phyloP scores from a whole-genome alignment of 345 rosid genomes.

The Syzygium aqueum region DNA sequence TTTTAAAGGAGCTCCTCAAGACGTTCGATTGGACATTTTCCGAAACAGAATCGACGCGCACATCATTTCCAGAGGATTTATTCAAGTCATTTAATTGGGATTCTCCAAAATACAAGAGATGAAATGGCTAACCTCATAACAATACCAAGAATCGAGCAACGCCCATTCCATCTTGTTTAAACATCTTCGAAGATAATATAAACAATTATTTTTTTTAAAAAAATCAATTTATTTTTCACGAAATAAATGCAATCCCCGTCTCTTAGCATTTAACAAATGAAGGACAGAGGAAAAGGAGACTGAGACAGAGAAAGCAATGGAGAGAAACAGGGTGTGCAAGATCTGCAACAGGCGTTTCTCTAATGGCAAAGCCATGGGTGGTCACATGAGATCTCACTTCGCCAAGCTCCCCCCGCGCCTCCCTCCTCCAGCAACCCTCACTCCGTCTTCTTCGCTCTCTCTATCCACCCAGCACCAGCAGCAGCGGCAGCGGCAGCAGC shows the following conservation, averaged over 20 bases:
- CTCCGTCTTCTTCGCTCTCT: neutral
- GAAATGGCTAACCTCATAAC: neutral
- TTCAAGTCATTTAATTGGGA: neutral
- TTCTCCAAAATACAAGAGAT: neutral
- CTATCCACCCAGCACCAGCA: neutral
- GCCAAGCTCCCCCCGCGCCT: slow-evolving; percentile 30
- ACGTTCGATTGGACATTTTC: neutral
- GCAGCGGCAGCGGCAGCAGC: neutral
- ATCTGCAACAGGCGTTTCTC: slow-evolving; percentile 46
- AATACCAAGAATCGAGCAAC: neutral
- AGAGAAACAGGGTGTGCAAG: slow-evolving; percentile 27
- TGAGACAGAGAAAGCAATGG: slow-evolving; percentile 3
- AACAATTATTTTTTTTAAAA: too few relatives aligned
- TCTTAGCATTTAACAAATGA: neutral
- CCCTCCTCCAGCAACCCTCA: neutral
- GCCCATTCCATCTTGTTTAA: neutral
- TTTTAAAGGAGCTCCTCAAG: neutral
- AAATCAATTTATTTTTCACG: neutral
- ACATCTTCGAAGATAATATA: too few relatives aligned
- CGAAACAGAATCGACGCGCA: neutral
- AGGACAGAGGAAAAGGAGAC: neutral
- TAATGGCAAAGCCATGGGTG: slow-evolving; percentile 70
- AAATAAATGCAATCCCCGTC: neutral
- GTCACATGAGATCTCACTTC: slow-evolving; percentile 60
- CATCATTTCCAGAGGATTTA: neutral